phyloP scores from a whole-genome alignment of 495 filamentous ascomycete species.

The Daldinia childiae region DNA sequence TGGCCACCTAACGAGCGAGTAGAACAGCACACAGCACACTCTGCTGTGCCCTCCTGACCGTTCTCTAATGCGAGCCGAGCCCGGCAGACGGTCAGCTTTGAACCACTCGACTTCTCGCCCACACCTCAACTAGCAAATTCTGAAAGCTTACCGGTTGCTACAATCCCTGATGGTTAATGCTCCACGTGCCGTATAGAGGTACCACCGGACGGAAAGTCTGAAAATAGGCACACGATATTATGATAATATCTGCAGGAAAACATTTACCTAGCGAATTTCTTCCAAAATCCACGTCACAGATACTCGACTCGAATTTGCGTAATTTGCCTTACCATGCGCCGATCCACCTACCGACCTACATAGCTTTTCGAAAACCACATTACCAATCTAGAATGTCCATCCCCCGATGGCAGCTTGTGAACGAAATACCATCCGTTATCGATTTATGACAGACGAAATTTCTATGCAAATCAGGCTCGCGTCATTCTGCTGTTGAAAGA shows the following conservation, averaged over 20 bases:
- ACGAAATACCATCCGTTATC: conserved; percentile 25
- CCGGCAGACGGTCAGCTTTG: conserved; percentile 35
- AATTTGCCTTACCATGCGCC: conserved; percentile 38
- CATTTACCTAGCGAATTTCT: conserved; percentile 19
- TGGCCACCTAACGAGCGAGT: conserved; percentile 29
- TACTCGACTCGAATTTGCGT: conserved; percentile 23
- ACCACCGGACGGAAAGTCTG: conserved; percentile 26
- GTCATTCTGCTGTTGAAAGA: conserved; percentile 30
- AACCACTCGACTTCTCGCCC: conserved; percentile 39
- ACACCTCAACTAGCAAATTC: conserved; percentile 35
- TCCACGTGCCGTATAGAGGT: conserved; percentile 40
- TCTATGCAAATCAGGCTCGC: conserved; percentile 22
- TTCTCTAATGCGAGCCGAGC: conserved; percentile 41
- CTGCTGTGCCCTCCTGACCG: conserved; percentile 39
- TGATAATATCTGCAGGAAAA: conserved; percentile 38
- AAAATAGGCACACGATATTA: conserved; percentile 23
- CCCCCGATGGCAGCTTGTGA: conserved; percentile 42
- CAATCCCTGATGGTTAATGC: conserved; percentile 34
- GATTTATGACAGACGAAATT: conserved; percentile 40
- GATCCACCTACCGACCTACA: conserved; percentile 27
- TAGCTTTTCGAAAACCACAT: conserved; percentile 24
- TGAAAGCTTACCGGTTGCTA: conserved; percentile 37
- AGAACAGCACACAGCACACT: conserved; percentile 28
- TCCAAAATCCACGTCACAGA: conserved; percentile 19
- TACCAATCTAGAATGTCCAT: conserved; percentile 40